Percentiles rank a stretch among this genome's conserved stretches.
Conservation (phyloP, 2,329 filamentous ascomycete species). For the Claviceps pazoutovae region DNA sequence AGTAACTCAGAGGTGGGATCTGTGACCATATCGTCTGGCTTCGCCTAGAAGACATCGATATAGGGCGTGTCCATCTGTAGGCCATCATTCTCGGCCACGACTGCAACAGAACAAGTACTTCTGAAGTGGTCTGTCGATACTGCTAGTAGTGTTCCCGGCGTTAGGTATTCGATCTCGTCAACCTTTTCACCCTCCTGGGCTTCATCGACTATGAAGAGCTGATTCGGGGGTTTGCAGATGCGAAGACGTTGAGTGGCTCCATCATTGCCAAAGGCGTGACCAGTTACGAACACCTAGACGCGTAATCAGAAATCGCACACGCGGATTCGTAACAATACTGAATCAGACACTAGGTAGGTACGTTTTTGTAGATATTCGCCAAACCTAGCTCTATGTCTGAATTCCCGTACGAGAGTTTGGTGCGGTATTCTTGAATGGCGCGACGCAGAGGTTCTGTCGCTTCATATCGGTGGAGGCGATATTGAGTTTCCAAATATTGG, state of each 20-base stretch:
- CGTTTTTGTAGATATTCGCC: conserved; percentile 53
- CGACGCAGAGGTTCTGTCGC: conserved; percentile 53
- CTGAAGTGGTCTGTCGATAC: conserved; percentile 48
- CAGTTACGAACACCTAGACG: conserved; percentile 48
- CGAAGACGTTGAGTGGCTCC: conserved; percentile 32
- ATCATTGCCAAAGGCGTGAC: conserved; percentile 46
- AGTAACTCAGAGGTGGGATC: conserved; percentile 57
- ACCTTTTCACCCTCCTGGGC: conserved; percentile 39
- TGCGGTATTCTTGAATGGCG: conserved; percentile 43
- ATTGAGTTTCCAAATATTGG: conserved; percentile 59
- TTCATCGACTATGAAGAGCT: conserved; percentile 32
- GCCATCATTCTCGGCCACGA: conserved; percentile 56
- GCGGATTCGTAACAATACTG: neutral
- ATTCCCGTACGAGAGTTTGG: neutral
- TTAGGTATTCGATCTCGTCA: conserved; percentile 34
- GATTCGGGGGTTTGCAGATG: conserved; percentile 58
- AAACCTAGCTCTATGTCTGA: conserved; percentile 37
- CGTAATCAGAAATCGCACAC: neutral
- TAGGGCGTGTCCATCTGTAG: conserved; percentile 15
- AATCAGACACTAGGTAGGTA: conserved; percentile 19
- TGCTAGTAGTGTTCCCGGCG: conserved; percentile 38
- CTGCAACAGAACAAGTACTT: conserved; percentile 52
- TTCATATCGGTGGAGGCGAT: conserved; percentile 64
- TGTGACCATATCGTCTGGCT: conserved; percentile 43
- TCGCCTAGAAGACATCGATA: conserved; percentile 62